phyloP scores from a whole-genome alignment of 371 early-diverging fungal species.

The Rhizopus arrhizus region DNA sequence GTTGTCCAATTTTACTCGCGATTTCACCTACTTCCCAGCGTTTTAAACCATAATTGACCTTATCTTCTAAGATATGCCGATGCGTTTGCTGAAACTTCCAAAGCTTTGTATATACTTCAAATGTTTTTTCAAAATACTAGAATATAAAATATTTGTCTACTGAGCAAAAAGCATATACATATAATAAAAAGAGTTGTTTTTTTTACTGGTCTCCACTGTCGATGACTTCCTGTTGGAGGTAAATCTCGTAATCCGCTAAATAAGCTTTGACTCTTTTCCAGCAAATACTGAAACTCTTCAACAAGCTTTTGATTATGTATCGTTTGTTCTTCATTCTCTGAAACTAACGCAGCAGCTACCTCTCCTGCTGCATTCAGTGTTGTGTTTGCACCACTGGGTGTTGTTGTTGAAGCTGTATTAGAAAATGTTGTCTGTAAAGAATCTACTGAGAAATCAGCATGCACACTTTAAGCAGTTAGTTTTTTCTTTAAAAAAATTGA shows the following conservation, averaged over 20 bases:
- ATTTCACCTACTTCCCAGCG: constrained; percentile 98
- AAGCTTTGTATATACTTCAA: constrained; percentile 94
- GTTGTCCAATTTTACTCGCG: constrained; percentile 96
- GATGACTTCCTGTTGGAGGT: constrained; percentile 74
- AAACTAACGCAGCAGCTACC: constrained; percentile 4
- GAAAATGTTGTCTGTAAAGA: constrained; percentile 5
- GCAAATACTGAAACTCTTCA: constrained; percentile 91
- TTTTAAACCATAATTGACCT: constrained; percentile 88
- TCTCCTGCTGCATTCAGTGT: background rate
- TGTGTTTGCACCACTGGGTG: background rate
- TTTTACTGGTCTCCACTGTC: constrained; percentile 74
- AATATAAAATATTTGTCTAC: background rate
- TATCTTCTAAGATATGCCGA: constrained; percentile 80
- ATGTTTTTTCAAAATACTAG: constrained; percentile 92
- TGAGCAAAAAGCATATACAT: too few relatives aligned
- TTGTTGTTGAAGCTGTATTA: background rate
- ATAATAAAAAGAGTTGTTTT: background rate
- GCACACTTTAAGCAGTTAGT: background rate
- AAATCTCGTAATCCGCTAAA: constrained; percentile 90
- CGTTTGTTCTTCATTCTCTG: constrained; percentile 36
- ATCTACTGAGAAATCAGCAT: background rate
- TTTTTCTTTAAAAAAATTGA: background rate
- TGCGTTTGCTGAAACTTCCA: constrained; percentile 96
- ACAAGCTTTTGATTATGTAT: constrained; percentile 57
- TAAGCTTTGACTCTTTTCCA: constrained; percentile 94